Evolutionary conservation across 2,329 filamentous ascomycete genomes (phyloP).

Genomic region (Domatiomyces globalis): DNA sequence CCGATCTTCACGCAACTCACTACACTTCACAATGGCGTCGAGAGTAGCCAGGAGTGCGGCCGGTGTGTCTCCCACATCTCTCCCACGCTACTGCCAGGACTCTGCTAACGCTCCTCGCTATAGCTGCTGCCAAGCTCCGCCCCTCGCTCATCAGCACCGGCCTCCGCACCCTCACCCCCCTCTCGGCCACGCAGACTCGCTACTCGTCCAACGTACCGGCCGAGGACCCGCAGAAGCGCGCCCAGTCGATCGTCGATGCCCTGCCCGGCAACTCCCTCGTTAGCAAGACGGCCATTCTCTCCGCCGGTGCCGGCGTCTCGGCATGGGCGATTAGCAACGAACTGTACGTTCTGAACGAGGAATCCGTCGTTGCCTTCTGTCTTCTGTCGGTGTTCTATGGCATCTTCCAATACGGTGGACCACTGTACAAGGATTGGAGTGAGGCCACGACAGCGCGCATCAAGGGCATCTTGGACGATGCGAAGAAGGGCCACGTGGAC

Average conservation of each 20-base stretch:
- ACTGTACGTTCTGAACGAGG: constrained; percentile 99
- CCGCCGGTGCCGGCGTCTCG: constrained; percentile 75
- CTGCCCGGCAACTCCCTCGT: constrained; percentile 83
- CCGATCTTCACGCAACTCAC: constrained; percentile 2
- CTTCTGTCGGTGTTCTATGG: constrained; percentile 85
- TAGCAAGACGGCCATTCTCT: constrained; percentile 95
- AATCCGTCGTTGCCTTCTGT: constrained; percentile 86
- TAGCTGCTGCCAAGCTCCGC: constrained; percentile 84
- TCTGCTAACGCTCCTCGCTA: constrained; percentile 20
- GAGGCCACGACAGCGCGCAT: constrained; percentile 80
- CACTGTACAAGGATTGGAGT: constrained; percentile 85
- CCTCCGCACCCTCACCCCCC: constrained; percentile 60
- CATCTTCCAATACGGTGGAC: constrained; percentile 85
- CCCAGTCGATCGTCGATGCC: constrained; percentile 83
- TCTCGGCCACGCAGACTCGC: constrained; percentile 40
- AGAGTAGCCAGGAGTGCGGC: constrained; percentile 90
- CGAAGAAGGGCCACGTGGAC: constrained; percentile 84
- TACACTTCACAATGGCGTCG: constrained; percentile 68
- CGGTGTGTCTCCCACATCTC: constrained; percentile 49
- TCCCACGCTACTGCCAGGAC: not conserved
- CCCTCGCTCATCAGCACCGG: constrained; percentile 43
- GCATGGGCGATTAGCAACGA: constrained; percentile 97
- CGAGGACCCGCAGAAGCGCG: constrained; percentile 91
- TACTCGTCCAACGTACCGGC: constrained; percentile 62
- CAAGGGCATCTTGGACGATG: constrained; percentile 86